Evolutionary conservation across 2,329 filamentous ascomycete species (phyloP), one percentile per base, ranked within the genome.

Genomic region (Calonectria pseudoturangicola): DNA sequence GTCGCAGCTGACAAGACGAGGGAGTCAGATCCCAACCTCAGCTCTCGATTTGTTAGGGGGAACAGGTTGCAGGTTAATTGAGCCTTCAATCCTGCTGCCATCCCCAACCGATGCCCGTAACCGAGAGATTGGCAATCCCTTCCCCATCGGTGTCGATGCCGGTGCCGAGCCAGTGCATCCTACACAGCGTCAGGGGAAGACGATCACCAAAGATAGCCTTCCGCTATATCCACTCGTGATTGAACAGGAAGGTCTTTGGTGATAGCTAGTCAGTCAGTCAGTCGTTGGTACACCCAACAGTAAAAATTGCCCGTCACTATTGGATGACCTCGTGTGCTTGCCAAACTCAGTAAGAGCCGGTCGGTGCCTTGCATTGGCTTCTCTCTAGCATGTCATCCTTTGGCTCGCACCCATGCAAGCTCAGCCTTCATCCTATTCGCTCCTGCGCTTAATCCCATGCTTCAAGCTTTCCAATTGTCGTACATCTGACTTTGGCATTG

Each of bases 361-460:
- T 33, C 21, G 36, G 54, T 58, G 33, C 54, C 54, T 60, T 41
- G 54, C 54, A 60, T 41, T 28, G 54, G 28, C 54, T 27, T 25
- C 36, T 25, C 36, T 13, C 54, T 13, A n/a, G 54, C 21, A 41
- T 60, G 25, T 21, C 33, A 16, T 60, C 33, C 16, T 33, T 28
- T 13, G 13, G 5, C 7, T n/a, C 54, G 4, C 54, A 39, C 54
- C 33, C 21, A 58, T 21, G 54, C 21, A 15, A 41, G 41, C 36
- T 8, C 15, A 27, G n/a, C 21, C 33, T 41, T 21, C 5, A 25
- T 21, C 45, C 21, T n/a, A 48, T 48, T 48, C 45, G 54, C 36
- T 21, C 33, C 25, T 36, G 16, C 36, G 21, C 54, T 60, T 60
- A 36, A 21, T n/a, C 5, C 33, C 21, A 13, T 25, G 12, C 25